phyloP scores from a whole-genome alignment of 1,284 basidiomycete species.

The Cerrena zonata region DNA sequence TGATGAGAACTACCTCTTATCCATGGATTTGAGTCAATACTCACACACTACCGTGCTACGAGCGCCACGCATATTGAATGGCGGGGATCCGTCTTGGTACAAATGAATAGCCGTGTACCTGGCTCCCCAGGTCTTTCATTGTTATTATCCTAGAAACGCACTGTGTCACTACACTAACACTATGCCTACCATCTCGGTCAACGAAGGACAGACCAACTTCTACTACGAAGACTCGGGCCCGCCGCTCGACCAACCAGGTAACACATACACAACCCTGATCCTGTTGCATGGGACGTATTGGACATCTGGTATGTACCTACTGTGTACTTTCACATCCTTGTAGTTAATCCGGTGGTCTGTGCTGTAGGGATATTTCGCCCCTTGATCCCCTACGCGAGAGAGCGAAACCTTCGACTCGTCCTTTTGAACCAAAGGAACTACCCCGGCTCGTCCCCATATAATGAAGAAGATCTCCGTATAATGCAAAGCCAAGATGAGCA shows the following conservation, averaged over 20 bases:
- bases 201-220: not conserved
- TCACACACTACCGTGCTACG: too few relatives aligned
- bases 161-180: too few relatives aligned
- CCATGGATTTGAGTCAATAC: too few relatives aligned
- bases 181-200: not conserved
- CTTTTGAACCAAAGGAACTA: constrained; percentile 22
- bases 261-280: not conserved
- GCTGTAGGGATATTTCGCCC: constrained; percentile 13
- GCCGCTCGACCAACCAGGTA: not conserved
- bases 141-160: too few relatives aligned
- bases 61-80: too few relatives aligned
- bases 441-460: constrained; percentile 17
- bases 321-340: not conserved
- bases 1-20: too few relatives aligned
- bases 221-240: not conserved
- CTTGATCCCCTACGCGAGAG: constrained; percentile 12
- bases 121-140: too few relatives aligned
- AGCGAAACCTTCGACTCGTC: constrained; percentile 17
- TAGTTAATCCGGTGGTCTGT: too few relatives aligned
- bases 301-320: not conserved
- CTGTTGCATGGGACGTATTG: not conserved
- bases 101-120: too few relatives aligned
- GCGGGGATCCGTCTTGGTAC: too few relatives aligned
- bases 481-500: constrained; percentile 6
- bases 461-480: constrained; percentile 12